Evolutionary conservation across 139 green algal species (phyloP), one percentile per base, ranked within the genome.

Genomic region (Tetradesmus obliquus): DNA sequence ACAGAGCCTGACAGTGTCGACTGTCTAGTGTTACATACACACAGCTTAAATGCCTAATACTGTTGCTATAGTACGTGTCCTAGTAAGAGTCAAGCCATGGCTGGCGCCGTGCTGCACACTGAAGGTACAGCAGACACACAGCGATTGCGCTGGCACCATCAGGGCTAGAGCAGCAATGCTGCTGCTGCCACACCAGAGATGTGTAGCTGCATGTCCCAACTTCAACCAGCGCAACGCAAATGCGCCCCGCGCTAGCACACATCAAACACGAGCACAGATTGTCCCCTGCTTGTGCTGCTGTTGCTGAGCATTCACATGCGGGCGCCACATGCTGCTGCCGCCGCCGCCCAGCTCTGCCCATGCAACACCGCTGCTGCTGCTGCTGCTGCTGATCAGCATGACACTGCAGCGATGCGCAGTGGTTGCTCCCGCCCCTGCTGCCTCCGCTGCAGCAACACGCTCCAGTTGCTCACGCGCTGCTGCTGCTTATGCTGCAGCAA

Each of bases 401-500:
- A 88, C 15, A 55, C 83, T n/a, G 83, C 83, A 5, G 83, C 83
- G 22, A 88, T 88, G 83, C 83, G 83, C 83, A 7, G 71, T 45
- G 32, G 32, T 45, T 45, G 32, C 32, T 45, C 32, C 32, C 32
- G 32, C 32, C 32, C 32, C 71, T 82, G 76, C 76, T 55, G 76
- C n/a, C 79, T 54, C 79, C 15, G 83, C 83, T n/a, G 83, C 83
- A 5, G 83, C 83, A 20, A 88, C 79, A 55, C 83, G 83, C 83
- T 88, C 83, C 83, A 79, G 83, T 55, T 88, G 83, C 32, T 45
- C 32, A 45, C 32, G 32, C 32, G 32, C 32, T 24, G 71, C 71
- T 82, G 76, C 76, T 55, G 76, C n/a, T 88, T 54, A 88, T 45
- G 83, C 83, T n/a, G 83, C 83, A 5, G 83, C 83, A 4, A 88